These are phyloP conservation scores for Epichloe baconii DNA, from an alignment of 2,329 filamentous ascomycete genomes.

Conservation along the genomic window DNA sequence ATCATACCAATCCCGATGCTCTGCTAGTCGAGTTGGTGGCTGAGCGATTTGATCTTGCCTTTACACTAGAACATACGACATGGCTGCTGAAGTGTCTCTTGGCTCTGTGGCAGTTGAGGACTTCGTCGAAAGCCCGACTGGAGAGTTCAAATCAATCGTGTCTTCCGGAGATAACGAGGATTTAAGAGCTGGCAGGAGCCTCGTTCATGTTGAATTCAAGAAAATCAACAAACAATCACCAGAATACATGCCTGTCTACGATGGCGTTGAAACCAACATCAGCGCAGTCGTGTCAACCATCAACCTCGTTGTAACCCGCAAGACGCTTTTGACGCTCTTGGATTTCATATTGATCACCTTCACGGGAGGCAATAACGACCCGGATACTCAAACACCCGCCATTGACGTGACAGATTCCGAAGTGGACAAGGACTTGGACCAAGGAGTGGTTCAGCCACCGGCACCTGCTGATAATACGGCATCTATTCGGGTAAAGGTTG, in stretches of 20 bases:
- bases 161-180: constrained; percentile 67
- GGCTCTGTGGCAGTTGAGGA: constrained; percentile 84
- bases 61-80: constrained; percentile 79
- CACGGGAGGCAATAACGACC: constrained; percentile 43
- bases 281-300: constrained; percentile 89
- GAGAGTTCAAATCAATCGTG: constrained; percentile 95
- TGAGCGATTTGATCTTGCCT: constrained; percentile 75
- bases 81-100: constrained; percentile 82
- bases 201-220: constrained; percentile 80
- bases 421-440: constrained; percentile 22
- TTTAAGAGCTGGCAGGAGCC: constrained; percentile 60
- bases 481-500: constrained; percentile 86
- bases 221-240: constrained; percentile 85
- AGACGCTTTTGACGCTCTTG: constrained; percentile 78
- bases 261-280: constrained; percentile 87
- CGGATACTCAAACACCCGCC: constrained; percentile 15
- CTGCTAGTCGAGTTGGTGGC: constrained; percentile 85
- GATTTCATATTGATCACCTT: constrained; percentile 95
- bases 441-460: constrained; percentile 18
- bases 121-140: constrained; percentile 76
- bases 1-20: constrained; percentile 61
- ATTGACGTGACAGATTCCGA: constrained; percentile 22
- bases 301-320: constrained; percentile 86
- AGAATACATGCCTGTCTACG: constrained; percentile 83
- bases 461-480: constrained; percentile 33